Conservation (phyloP, 202 grass and related monocot genomes). For the Sporobolus alterniflorus region DNA sequence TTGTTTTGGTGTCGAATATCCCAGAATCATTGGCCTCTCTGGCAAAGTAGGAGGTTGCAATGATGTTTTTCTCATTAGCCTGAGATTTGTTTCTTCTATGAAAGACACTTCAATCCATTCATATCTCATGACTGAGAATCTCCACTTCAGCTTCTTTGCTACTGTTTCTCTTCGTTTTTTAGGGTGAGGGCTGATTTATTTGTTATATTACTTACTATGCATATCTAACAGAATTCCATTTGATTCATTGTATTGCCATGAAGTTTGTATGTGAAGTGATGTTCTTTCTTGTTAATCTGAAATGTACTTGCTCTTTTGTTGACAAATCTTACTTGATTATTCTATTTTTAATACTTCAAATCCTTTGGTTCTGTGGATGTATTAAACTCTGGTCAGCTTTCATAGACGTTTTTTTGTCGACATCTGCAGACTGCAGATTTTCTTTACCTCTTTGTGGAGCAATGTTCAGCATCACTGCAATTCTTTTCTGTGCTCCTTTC, state of each 20-base stretch:
- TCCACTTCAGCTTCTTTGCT: not conserved
- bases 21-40: no score
- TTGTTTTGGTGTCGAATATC: not conserved
- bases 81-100: slow-evolving; percentile 36
- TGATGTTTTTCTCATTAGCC: slow-evolving; percentile 55
- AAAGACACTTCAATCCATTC: slow-evolving; percentile 40
- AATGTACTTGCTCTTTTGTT: not conserved
- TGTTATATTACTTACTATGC: not conserved
- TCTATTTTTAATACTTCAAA: not conserved
- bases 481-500: not conserved
- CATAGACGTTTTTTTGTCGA: not conserved
- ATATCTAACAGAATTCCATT: not conserved
- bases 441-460: not conserved
- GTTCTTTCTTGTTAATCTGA: slow-evolving; percentile 41
- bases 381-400: not conserved
- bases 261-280: not conserved
- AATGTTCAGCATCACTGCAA: not conserved
- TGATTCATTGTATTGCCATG: not conserved
- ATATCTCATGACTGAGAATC: slow-evolving; percentile 29
- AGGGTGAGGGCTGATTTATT: not conserved
- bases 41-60: no score
- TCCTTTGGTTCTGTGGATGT: not conserved
- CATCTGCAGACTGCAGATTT: not conserved
- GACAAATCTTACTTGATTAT: not conserved
- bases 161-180: no score